These are phyloP conservation scores for Plantago ovata DNA, from an alignment of 257 asterid genomes.

Conservation along the genomic window DNA sequence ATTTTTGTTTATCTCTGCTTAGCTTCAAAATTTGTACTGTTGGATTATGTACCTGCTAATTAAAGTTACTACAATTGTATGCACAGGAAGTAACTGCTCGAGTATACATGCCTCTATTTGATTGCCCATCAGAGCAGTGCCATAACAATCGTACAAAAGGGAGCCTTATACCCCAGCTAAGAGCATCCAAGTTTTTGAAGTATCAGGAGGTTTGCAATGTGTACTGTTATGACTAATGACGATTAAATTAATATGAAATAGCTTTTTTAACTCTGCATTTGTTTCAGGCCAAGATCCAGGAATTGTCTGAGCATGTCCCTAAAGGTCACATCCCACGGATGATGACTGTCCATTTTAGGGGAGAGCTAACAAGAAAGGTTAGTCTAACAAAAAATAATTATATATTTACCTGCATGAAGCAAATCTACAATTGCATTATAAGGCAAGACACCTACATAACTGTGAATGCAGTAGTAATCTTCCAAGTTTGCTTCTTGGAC, in stretches of 20 bases:
- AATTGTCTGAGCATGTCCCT: conserved; percentile 94
- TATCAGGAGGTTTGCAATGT: conserved; percentile 76
- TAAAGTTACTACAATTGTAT: neutral
- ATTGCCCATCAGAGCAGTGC: conserved; percentile 81
- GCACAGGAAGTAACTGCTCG: conserved; percentile 92
- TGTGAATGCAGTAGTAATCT: neutral
- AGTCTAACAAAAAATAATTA: too few relatives aligned
- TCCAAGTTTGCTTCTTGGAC: neutral
- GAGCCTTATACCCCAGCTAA: conserved; percentile 80
- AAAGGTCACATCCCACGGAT: conserved; percentile 95
- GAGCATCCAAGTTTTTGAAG: conserved; percentile 94
- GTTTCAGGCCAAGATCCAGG: conserved; percentile 94
- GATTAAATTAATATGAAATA: neutral
- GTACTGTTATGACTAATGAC: conserved; percentile 15
- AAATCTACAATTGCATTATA: neutral
- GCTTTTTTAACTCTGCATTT: conserved; percentile 18
- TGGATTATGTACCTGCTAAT: conserved; percentile 3
- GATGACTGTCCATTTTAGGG: conserved; percentile 94
- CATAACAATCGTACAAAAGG: conserved; percentile 63
- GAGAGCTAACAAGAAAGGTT: conserved; percentile 96
- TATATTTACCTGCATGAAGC: neutral
- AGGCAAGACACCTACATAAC: conserved; percentile 6
- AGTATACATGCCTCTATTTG: conserved; percentile 86
- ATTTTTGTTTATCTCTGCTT: conserved; percentile 10
- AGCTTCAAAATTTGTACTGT: conserved; percentile 3